Conservation (phyloP, 805 yeast genomes). For the Teunomyces gatunensis region DNA sequence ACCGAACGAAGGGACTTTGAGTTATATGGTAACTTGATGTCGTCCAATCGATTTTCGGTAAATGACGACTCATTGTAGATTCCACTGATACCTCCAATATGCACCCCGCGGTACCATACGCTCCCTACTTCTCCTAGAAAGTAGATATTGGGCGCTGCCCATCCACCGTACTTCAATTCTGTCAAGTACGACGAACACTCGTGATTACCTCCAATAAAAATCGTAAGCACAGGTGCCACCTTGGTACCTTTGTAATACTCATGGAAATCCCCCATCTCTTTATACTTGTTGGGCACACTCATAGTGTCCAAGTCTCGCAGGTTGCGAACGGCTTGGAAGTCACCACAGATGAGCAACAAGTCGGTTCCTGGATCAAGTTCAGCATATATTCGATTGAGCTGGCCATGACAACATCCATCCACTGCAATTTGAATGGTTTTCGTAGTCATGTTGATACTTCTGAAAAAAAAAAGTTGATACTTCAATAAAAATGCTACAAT, state of each 20-base stretch:
- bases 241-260: slow-evolving; percentile 60
- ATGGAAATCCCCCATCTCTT: slow-evolving; percentile 73
- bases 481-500: too few relatives aligned
- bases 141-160: slow-evolving; percentile 86
- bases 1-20: slow-evolving; percentile 50
- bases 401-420: slow-evolving; percentile 92
- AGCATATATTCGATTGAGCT: slow-evolving; percentile 56
- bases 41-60: slow-evolving; percentile 40
- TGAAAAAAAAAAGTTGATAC: not conserved
- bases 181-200: slow-evolving; percentile 79
- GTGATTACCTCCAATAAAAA: slow-evolving; percentile 94
- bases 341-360: slow-evolving; percentile 78
- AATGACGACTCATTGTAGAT: slow-evolving; percentile 55
- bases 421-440: slow-evolving; percentile 50
- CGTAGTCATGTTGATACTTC: slow-evolving; percentile 6
- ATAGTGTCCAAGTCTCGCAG: slow-evolving; percentile 62
- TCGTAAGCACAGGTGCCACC: slow-evolving; percentile 70
- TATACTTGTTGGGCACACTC: slow-evolving; percentile 78
- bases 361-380: slow-evolving; percentile 19
- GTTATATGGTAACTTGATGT: slow-evolving; percentile 50
- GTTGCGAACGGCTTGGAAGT: slow-evolving; percentile 79
- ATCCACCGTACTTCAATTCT: slow-evolving; percentile 82
- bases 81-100: slow-evolving; percentile 83
- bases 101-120: slow-evolving; percentile 69
- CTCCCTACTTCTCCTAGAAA: slow-evolving; percentile 78